These are phyloP conservation scores for Wilcoxina mikolae DNA, from an alignment of 495 filamentous ascomycete genomes.

Conservation along the genomic window DNA sequence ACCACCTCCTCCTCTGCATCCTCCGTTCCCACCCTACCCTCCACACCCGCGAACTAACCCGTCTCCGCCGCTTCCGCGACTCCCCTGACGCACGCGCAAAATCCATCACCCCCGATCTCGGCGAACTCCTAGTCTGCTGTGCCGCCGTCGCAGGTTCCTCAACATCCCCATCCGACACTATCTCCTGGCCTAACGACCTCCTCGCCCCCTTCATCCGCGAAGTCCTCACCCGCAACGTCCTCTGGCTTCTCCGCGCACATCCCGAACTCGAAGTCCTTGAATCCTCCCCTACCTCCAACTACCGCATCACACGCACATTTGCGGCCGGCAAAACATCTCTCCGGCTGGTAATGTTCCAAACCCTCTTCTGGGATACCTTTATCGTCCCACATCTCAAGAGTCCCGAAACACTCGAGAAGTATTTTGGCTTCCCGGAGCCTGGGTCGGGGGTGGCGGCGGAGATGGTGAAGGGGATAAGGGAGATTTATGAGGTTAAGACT, in stretches of 20 bases:
- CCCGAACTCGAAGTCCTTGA: slow-evolving; percentile 7
- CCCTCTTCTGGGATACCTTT: slow-evolving; percentile 16
- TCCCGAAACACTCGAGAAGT: slow-evolving; percentile 10
- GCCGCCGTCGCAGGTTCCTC: slow-evolving; percentile 11
- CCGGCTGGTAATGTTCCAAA: slow-evolving; percentile 16
- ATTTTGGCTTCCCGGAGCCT: slow-evolving; percentile 5
- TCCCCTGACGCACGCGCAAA: slow-evolving; percentile 6
- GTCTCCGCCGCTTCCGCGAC: slow-evolving; percentile 11
- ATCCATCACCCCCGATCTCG: slow-evolving; percentile 11
- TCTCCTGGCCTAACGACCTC: slow-evolving; percentile 14
- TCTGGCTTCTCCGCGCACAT: slow-evolving; percentile 12
- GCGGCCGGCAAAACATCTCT: slow-evolving; percentile 9
- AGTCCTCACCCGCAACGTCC: slow-evolving; percentile 12
- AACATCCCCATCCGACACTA: neutral
- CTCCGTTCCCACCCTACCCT: slow-evolving; percentile 11
- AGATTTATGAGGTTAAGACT: slow-evolving; percentile 11
- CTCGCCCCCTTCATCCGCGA: slow-evolving; percentile 10
- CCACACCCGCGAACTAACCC: slow-evolving; percentile 1
- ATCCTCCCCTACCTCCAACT: neutral
- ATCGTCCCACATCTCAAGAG: neutral
- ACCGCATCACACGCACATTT: slow-evolving; percentile 11
- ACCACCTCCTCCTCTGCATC: slow-evolving; percentile 14
- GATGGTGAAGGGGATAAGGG: slow-evolving; percentile 13
- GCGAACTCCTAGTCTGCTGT: slow-evolving; percentile 17
- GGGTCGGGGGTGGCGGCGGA: slow-evolving; percentile 11